These are phyloP conservation scores for Penicillium rolfsii DNA, from an alignment of 2,329 filamentous ascomycete genomes.

Conservation along the genomic window DNA sequence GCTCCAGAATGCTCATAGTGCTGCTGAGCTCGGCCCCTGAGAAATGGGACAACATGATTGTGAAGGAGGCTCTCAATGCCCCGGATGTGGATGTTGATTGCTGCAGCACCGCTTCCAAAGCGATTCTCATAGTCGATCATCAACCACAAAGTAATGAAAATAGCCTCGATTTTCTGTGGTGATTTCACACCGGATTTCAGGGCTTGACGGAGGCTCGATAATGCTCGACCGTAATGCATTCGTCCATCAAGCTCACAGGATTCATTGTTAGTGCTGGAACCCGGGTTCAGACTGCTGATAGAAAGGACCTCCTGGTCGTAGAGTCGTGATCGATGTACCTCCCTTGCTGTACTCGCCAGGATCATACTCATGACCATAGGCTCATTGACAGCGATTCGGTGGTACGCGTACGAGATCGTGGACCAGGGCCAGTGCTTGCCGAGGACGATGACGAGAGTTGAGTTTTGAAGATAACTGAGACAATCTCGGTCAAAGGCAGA, in stretches of 20 bases:
- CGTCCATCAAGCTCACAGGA: conserved; percentile 26
- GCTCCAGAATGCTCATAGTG: background rate
- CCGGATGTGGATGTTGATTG: conserved; percentile 31
- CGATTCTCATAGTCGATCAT: conserved; percentile 37
- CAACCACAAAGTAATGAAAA: conserved; percentile 35
- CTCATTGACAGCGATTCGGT: conserved; percentile 30
- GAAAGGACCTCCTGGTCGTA: conserved; percentile 20
- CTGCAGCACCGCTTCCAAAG: conserved; percentile 30
- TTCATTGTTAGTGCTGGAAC: conserved; percentile 8
- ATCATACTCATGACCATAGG: conserved; percentile 39
- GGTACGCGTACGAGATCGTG: conserved; percentile 32
- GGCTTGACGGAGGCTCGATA: conserved; percentile 30
- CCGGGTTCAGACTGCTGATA: background rate
- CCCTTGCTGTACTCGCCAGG: conserved; percentile 30
- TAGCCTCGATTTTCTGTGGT: conserved; percentile 29
- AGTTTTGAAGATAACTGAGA: conserved; percentile 29
- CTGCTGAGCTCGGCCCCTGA: conserved; percentile 10
- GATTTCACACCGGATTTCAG: conserved; percentile 31
- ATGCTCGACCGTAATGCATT: conserved; percentile 31
- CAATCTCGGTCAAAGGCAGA: conserved; percentile 31
- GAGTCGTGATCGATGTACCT: conserved; percentile 27
- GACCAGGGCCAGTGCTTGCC: conserved; percentile 38
- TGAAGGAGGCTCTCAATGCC: conserved; percentile 30
- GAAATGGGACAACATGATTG: conserved; percentile 31
- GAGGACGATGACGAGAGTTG: conserved; percentile 31